phyloP scores from a whole-genome alignment of 2,329 filamentous ascomycete genomes.

The Fusarium zealandicum region DNA sequence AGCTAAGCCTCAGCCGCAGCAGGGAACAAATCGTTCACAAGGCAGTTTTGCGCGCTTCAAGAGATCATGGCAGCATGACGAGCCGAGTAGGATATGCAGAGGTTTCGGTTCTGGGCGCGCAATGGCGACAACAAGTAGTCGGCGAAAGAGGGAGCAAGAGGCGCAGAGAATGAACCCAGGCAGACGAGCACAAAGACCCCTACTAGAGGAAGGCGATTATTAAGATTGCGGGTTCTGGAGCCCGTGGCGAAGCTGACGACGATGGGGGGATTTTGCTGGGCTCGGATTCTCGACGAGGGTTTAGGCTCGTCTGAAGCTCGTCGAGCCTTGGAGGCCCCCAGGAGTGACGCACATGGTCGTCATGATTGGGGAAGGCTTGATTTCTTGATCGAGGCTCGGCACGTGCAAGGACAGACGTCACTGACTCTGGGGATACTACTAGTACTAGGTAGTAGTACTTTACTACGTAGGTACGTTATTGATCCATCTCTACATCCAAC shows the following conservation, averaged over 20 bases:
- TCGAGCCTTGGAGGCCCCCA: constrained; percentile 27
- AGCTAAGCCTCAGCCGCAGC: not conserved
- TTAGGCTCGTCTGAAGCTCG: constrained; percentile 17
- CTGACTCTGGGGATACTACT: no score
- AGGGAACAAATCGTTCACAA: not conserved
- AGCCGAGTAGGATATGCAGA: constrained; percentile 11
- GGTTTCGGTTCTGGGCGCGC: constrained; percentile 5
- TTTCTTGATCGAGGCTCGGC: not conserved
- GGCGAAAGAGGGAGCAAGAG: constrained; percentile 2
- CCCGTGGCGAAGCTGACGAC: constrained; percentile 40
- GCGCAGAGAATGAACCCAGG: not conserved
- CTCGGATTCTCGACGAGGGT: not conserved
- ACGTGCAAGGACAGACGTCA: constrained; percentile 21
- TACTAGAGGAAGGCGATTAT: not conserved
- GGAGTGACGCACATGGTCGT: constrained; percentile 46
- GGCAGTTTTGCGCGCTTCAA: not conserved
- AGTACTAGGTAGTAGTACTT: no score
- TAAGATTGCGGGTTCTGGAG: no score
- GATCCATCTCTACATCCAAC: not conserved
- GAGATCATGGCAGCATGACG: constrained; percentile 31
- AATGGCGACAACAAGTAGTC: constrained; percentile 7
- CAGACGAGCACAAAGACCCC: not conserved
- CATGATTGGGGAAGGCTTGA: constrained; percentile 37
- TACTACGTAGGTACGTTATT: no score
- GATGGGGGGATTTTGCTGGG: constrained; percentile 16